These are phyloP conservation scores for Mycena leptocephala DNA, from an alignment of 768 basidiomycete species.

Conservation along the genomic window DNA sequence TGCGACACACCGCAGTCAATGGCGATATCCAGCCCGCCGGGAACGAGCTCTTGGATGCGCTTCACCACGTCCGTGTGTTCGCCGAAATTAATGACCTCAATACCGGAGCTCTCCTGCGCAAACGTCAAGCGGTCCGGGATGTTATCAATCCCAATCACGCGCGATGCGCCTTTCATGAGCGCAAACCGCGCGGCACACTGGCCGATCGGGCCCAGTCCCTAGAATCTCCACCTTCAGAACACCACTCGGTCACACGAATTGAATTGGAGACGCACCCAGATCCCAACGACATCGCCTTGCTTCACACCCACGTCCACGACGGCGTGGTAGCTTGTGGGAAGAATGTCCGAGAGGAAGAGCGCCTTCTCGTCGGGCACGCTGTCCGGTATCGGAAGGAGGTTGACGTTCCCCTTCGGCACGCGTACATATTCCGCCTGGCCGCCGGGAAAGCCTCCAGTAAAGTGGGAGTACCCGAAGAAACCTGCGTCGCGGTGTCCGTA, in stretches of 20 bases:
- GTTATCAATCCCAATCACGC: slow-evolving; percentile 81
- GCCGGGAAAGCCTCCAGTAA: slow-evolving; percentile 81
- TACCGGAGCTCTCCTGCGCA: slow-evolving; percentile 61
- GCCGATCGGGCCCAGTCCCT: slow-evolving; percentile 81
- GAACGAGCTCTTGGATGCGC: slow-evolving; percentile 72
- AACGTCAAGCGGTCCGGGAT: slow-evolving; percentile 64
- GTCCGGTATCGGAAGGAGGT: slow-evolving; percentile 80
- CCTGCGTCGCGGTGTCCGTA: slow-evolving; percentile 81
- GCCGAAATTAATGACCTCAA: slow-evolving; percentile 75
- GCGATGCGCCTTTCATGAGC: slow-evolving; percentile 76
- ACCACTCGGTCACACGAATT: too few relatives aligned
- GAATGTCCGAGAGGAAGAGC: slow-evolving; percentile 72
- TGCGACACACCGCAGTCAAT: slow-evolving; percentile 63
- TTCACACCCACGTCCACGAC: slow-evolving; percentile 84
- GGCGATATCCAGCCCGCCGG: slow-evolving; percentile 76
- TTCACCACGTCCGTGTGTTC: slow-evolving; percentile 66
- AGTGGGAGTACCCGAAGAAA: slow-evolving; percentile 82
- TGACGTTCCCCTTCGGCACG: slow-evolving; percentile 81
- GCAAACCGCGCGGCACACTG: slow-evolving; percentile 75
- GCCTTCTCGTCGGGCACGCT: slow-evolving; percentile 75
- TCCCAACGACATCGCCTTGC: slow-evolving; percentile 78
- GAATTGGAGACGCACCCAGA: slow-evolving; percentile 68
- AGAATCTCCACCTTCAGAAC: background rate
- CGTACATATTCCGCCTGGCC: slow-evolving; percentile 86
- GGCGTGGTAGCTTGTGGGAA: slow-evolving; percentile 82